Evolutionary conservation across 2,329 filamentous ascomycete species (phyloP).

Genomic region (Xylariaceae sp.): DNA sequence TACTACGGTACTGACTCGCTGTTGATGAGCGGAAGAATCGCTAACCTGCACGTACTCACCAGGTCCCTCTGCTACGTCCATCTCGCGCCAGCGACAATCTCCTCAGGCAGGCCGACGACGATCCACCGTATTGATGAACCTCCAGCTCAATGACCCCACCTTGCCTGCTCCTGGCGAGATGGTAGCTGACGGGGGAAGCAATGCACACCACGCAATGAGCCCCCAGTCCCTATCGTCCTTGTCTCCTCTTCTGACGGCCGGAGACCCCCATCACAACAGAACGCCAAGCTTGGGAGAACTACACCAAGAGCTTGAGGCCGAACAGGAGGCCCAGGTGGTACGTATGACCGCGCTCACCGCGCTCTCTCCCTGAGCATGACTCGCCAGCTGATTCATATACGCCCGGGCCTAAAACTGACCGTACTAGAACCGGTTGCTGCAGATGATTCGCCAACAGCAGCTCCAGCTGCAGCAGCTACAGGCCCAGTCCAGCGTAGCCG

Average conservation of each 20-base stretch:
- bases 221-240: slow-evolving; percentile 46
- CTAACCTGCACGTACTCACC: not conserved
- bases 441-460: slow-evolving; percentile 73
- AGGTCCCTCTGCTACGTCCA: slow-evolving; percentile 53
- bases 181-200: slow-evolving; percentile 44
- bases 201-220: slow-evolving; percentile 37
- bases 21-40: not conserved
- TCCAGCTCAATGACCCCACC: slow-evolving; percentile 67
- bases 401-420: not conserved
- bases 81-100: slow-evolving; percentile 43
- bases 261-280: slow-evolving; percentile 60
- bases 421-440: slow-evolving; percentile 65
- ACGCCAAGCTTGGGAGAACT: slow-evolving; percentile 70
- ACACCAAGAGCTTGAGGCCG: slow-evolving; percentile 73
- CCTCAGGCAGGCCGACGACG: slow-evolving; percentile 55
- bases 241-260: slow-evolving; percentile 42
- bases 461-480: slow-evolving; percentile 62
- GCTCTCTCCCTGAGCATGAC: not conserved
- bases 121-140: slow-evolving; percentile 67
- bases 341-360: slow-evolving; percentile 27
- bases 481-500: slow-evolving; percentile 42
- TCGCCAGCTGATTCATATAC: not conserved
- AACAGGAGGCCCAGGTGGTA: slow-evolving; percentile 75
- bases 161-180: slow-evolving; percentile 67
- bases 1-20: not conserved